Conservation (phyloP, 2,329 filamentous ascomycete genomes). For the Boeremia lycopersici region DNA sequence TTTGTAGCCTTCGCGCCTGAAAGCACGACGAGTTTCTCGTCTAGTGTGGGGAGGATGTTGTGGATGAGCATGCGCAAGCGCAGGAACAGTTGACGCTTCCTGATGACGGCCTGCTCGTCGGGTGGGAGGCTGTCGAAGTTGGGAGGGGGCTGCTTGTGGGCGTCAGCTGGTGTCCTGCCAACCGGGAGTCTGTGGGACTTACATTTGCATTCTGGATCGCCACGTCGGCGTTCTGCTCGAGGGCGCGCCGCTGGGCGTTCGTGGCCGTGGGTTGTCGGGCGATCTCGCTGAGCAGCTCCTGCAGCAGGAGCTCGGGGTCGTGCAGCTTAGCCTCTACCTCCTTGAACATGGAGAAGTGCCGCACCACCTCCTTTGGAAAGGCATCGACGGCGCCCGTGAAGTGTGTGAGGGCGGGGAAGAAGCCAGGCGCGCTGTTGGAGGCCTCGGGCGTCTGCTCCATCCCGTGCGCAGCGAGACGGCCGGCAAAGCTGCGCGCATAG, state of each 20-base stretch:
- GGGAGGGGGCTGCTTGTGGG: slow-evolving; percentile 34
- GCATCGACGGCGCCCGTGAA: slow-evolving; percentile 93
- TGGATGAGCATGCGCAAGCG: slow-evolving; percentile 78
- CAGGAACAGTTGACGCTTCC: slow-evolving; percentile 75
- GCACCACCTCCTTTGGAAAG: slow-evolving; percentile 90
- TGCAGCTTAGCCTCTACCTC: slow-evolving; percentile 98
- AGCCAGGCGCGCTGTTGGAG: slow-evolving; percentile 52
- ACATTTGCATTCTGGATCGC: slow-evolving; percentile 49
- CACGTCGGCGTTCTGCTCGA: slow-evolving; percentile 37
- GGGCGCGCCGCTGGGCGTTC: slow-evolving; percentile 33
- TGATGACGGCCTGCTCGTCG: slow-evolving; percentile 61
- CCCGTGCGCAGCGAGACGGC: slow-evolving; percentile 43
- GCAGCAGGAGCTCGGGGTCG: slow-evolving; percentile 81
- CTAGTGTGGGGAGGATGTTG: slow-evolving; percentile 85
- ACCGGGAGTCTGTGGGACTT: slow-evolving; percentile 45
- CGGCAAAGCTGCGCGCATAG: slow-evolving; percentile 57
- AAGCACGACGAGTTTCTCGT: slow-evolving; percentile 98
- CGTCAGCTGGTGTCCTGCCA: slow-evolving; percentile 24
- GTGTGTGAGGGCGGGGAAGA: slow-evolving; percentile 70
- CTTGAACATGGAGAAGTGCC: slow-evolving; percentile 93
- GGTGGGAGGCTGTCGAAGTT: slow-evolving; percentile 35
- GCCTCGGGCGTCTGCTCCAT: slow-evolving; percentile 48
- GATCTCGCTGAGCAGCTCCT: slow-evolving; percentile 73
- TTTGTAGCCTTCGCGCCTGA: slow-evolving; percentile 90
- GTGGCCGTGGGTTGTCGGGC: slow-evolving; percentile 53